Evolutionary conservation across 495 filamentous ascomycete species (phyloP).

Genomic region (Usnea hakonensis): DNA sequence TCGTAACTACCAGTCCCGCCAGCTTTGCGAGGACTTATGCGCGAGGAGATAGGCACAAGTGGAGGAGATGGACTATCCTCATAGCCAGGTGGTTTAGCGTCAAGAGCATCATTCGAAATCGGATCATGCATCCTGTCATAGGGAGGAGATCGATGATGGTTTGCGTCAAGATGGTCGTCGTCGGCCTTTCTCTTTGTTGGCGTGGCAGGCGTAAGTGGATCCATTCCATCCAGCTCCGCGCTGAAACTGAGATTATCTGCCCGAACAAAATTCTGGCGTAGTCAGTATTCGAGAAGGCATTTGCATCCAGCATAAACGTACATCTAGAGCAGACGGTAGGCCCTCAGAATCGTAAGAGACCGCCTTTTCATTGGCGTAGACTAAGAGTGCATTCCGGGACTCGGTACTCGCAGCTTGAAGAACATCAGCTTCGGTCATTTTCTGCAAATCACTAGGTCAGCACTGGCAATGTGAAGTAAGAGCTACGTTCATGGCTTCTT

Average conservation of each 20-base stretch:
- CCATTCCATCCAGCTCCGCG: constrained; percentile 32
- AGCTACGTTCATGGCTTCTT: background rate
- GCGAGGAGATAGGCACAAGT: constrained; percentile 2
- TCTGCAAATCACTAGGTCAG: constrained; percentile 16
- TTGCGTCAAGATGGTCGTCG: constrained; percentile 13
- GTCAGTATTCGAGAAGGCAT: background rate
- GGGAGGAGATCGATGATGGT: constrained; percentile 15
- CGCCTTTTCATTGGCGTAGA: constrained; percentile 46
- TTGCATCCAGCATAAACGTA: background rate
- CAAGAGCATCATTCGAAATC: constrained; percentile 7
- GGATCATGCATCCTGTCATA: constrained; percentile 7
- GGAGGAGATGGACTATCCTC: constrained; percentile 5
- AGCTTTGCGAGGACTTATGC: constrained; percentile 9
- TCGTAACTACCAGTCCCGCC: constrained; percentile 15
- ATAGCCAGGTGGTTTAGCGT: constrained; percentile 5
- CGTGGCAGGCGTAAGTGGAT: constrained; percentile 9
- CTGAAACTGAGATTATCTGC: constrained; percentile 42
- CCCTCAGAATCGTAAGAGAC: constrained; percentile 29
- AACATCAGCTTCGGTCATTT: constrained; percentile 44
- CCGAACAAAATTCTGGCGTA: constrained; percentile 38
- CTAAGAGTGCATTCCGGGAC: constrained; percentile 38
- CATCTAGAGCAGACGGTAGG: constrained; percentile 31
- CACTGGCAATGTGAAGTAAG: background rate
- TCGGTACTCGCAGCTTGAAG: constrained; percentile 47
- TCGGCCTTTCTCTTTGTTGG: constrained; percentile 21